Percentiles rank a stretch among this genome's conserved stretches.
phyloP scores from a whole-genome alignment of 2,329 filamentous ascomycete species.

The Diplodia seriata region DNA sequence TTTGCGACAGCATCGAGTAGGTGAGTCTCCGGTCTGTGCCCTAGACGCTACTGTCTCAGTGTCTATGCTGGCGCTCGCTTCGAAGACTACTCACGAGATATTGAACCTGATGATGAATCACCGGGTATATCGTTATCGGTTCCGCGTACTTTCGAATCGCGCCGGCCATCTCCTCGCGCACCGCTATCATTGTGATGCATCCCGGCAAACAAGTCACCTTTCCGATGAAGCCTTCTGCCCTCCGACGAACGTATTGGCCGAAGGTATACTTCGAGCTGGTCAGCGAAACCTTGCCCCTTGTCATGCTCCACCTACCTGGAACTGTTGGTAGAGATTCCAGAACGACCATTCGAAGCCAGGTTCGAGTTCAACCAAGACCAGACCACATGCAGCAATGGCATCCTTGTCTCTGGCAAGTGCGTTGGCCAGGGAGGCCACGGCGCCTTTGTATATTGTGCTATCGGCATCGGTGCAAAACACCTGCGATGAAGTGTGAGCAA shows the following conservation, averaged over 20 bases:
- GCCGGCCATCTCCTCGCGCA: constrained; percentile 38
- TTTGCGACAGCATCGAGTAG: constrained; percentile 38
- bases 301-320: constrained; percentile 33
- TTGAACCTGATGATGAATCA: constrained; percentile 38
- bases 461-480: constrained; percentile 39
- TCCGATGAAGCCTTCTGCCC: constrained; percentile 37
- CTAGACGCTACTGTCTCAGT: neutral
- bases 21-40: constrained; percentile 38
- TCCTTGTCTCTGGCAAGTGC: constrained; percentile 36
- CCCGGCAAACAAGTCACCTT: constrained; percentile 39
- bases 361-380: constrained; percentile 38
- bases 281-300: neutral
- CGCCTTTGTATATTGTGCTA: constrained; percentile 37
- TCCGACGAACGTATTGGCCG: constrained; percentile 38
- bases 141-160: constrained; percentile 38
- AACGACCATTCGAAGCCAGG: constrained; percentile 38
- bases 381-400: constrained; percentile 37
- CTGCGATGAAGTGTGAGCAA: neutral
- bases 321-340: constrained; percentile 39
- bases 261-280: constrained; percentile 34
- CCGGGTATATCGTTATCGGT: constrained; percentile 37
- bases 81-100: constrained; percentile 33
- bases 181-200: constrained; percentile 39
- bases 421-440: constrained; percentile 36
- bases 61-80: neutral